Conservation (phyloP, 2,329 filamentous ascomycete genomes). For the Fusarium udum region DNA sequence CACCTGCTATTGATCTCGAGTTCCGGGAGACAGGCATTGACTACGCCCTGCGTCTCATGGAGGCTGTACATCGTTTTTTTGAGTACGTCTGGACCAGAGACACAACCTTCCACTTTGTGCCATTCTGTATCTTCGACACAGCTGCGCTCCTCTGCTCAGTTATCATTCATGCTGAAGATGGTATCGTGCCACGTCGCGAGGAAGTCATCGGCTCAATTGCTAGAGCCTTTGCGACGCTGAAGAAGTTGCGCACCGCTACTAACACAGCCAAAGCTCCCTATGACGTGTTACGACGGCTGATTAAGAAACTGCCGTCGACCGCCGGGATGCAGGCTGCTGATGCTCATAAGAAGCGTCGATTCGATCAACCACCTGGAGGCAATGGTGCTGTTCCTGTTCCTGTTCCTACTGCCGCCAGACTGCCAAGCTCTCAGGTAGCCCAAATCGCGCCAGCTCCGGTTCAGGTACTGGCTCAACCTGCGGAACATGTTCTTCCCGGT, state of each 20-base stretch:
- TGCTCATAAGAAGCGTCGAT: constrained; percentile 11
- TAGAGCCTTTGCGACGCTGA: constrained; percentile 7
- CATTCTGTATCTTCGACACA: constrained; percentile 22
- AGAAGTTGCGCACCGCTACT: constrained; percentile 18
- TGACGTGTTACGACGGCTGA: constrained; percentile 16
- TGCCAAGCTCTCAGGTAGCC: neutral
- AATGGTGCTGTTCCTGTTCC: neutral
- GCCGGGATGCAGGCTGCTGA: neutral
- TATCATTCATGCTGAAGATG: constrained; percentile 13
- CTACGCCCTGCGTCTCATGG: constrained; percentile 10
- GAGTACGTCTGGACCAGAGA: constrained; percentile 27
- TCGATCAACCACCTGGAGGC: neutral
- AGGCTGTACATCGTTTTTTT: constrained; percentile 7
- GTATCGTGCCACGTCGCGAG: neutral
- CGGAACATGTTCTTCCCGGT: neutral
- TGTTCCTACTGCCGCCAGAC: neutral
- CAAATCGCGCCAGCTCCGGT: neutral
- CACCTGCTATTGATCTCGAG: neutral
- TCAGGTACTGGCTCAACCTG: neutral
- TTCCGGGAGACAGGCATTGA: constrained; percentile 16
- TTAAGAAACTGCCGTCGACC: constrained; percentile 20
- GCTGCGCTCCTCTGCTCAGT: constrained; percentile 12
- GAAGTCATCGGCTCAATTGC: constrained; percentile 1
- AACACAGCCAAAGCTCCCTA: constrained; percentile 24
- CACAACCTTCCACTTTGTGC: constrained; percentile 19